Percentiles rank a stretch among this genome's conserved stretches.
phyloP scores from a whole-genome alignment of 2,329 filamentous ascomycete species.

The Didymella pomorum region DNA sequence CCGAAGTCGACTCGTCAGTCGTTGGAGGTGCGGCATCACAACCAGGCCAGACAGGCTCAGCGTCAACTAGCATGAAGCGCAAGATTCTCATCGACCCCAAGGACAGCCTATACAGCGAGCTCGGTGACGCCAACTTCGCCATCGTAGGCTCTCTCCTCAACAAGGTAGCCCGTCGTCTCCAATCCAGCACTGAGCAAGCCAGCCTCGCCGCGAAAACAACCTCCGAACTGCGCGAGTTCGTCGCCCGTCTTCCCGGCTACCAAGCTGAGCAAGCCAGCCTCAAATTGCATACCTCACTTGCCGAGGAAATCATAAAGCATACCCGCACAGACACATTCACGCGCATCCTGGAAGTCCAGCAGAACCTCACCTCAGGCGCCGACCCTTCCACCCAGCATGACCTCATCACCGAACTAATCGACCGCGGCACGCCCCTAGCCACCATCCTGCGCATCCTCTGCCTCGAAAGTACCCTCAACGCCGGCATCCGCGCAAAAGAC shows the following conservation, averaged over 20 bases:
- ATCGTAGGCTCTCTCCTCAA: conserved; percentile 90
- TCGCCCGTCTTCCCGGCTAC: conserved; percentile 89
- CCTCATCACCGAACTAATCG: conserved; percentile 91
- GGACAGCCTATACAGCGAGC: conserved; percentile 85
- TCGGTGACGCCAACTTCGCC: conserved; percentile 93
- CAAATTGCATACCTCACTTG: conserved; percentile 89
- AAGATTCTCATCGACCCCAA: conserved; percentile 89
- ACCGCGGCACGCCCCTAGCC: conserved; percentile 80
- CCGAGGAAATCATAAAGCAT: conserved; percentile 94
- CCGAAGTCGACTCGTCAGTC: conserved; percentile 89
- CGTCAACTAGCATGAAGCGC: conserved; percentile 71
- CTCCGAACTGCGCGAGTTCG: conserved; percentile 90
- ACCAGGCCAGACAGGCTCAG: conserved; percentile 59
- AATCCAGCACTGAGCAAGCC: conserved; percentile 86
- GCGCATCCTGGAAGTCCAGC: conserved; percentile 88
- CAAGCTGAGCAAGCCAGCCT: conserved; percentile 92
- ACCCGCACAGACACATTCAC: conserved; percentile 91
- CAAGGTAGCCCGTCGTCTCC: conserved; percentile 85
- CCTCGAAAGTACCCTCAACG: conserved; percentile 88
- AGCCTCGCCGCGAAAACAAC: conserved; percentile 83
- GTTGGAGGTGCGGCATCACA: conserved; percentile 76
- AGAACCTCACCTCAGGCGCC: conserved; percentile 89
- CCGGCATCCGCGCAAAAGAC: conserved; percentile 87
- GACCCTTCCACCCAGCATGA: conserved; percentile 91
- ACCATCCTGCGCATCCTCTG: conserved; percentile 86